Conservation (phyloP, 2,329 filamentous ascomycete genomes). For the Aspergillus ochraceus region DNA sequence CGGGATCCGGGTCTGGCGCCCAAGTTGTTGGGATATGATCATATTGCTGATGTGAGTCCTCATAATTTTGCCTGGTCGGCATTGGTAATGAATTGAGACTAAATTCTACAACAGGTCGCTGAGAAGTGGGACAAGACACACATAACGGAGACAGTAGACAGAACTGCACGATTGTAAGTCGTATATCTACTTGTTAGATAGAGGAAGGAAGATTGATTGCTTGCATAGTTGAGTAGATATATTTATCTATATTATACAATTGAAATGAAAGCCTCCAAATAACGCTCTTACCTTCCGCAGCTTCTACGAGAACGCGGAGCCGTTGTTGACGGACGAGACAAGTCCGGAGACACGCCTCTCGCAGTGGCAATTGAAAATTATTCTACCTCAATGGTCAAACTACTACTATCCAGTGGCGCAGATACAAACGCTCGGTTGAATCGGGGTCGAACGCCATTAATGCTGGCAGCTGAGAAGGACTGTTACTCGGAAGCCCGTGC, state of each 20-base stretch:
- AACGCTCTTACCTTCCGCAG: not conserved
- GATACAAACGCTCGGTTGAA: not conserved
- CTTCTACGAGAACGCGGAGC: not conserved
- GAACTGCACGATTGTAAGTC: not conserved
- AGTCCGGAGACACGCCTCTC: not conserved
- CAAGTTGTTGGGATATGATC: conserved; percentile 43
- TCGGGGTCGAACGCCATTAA: not conserved
- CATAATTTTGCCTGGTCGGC: too few relatives aligned
- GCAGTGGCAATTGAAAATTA: not conserved
- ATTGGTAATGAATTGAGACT: not conserved
- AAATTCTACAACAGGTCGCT: not conserved
- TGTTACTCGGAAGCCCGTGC: not conserved
- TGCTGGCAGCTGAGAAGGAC: not conserved
- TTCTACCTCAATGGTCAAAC: not conserved
- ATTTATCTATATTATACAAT: too few relatives aligned
- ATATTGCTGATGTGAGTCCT: conserved; percentile 36
- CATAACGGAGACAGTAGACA: not conserved
- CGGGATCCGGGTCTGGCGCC: conserved; percentile 42
- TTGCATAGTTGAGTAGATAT: too few relatives aligned
- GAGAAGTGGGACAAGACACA: not conserved
- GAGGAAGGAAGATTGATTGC: too few relatives aligned
- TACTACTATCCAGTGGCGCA: not conserved
- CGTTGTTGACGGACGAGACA: not conserved
- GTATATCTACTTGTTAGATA: too few relatives aligned
- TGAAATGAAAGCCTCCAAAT: too few relatives aligned